Evolutionary conservation across 768 basidiomycete genomes (phyloP).

Genomic region (Trametes punicea): DNA sequence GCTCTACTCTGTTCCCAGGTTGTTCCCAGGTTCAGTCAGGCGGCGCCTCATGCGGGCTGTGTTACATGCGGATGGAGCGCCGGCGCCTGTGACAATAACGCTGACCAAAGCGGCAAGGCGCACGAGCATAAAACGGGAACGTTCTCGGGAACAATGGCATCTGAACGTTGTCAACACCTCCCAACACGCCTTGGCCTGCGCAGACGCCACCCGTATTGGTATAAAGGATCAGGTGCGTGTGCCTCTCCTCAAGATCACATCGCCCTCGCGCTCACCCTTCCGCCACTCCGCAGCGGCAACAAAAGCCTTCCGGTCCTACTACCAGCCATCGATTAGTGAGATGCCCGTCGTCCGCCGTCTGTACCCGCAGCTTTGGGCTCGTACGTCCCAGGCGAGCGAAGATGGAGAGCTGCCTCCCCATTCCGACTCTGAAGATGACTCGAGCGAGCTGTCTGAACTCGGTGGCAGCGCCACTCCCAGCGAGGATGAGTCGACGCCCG

Average conservation of each 20-base stretch:
- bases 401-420: slow-evolving; percentile 1
- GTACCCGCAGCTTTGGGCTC: background rate
- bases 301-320: background rate
- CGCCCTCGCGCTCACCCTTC: background rate
- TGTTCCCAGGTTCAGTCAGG: background rate
- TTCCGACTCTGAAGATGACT: background rate
- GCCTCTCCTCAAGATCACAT: background rate
- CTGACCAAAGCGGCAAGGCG: slow-evolving; percentile 13
- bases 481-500: slow-evolving; percentile 14
- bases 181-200: slow-evolving; percentile 3
- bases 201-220: slow-evolving; percentile 11
- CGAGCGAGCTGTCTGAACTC: slow-evolving; percentile 17
- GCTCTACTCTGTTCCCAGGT: background rate
- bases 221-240: slow-evolving; percentile 10
- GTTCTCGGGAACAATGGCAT: slow-evolving; percentile 11
- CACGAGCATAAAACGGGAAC: slow-evolving; percentile 5
- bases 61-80: slow-evolving; percentile 11
- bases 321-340: background rate
- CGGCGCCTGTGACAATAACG: slow-evolving; percentile 15
- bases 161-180: background rate
- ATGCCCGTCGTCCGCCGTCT: slow-evolving; percentile 7
- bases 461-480: slow-evolving; percentile 4
- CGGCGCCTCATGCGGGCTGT: slow-evolving; percentile 9
- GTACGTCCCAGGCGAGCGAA: slow-evolving; percentile 9
- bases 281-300: slow-evolving; percentile 3